A percentile compares a stretch with the other conserved stretches of the same genome.
phyloP scores from a whole-genome alignment of 2,329 filamentous ascomycete genomes.

The Penicillium frequentans region DNA sequence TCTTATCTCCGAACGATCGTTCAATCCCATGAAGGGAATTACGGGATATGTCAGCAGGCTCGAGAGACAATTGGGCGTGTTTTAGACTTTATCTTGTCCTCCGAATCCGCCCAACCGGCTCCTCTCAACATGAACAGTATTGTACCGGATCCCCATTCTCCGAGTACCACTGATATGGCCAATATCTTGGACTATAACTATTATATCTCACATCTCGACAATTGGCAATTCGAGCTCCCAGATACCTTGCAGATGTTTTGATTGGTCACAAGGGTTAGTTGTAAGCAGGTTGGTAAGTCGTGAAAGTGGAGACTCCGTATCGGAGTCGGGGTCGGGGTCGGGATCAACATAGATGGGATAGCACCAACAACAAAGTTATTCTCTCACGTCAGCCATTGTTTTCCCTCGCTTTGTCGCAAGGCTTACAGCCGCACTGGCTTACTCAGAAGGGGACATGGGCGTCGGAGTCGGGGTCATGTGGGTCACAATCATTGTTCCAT shows the following conservation, averaged over 20 bases:
- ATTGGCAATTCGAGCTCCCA: slow-evolving; percentile 5
- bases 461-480: too few relatives aligned
- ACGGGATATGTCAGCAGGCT: slow-evolving; percentile 21
- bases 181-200: slow-evolving; percentile 1
- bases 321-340: background rate
- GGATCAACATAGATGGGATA: too few relatives aligned
- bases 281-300: too few relatives aligned
- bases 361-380: too few relatives aligned
- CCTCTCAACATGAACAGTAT: background rate
- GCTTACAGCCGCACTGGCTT: too few relatives aligned
- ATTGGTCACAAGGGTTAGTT: background rate
- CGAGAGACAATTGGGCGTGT: slow-evolving; percentile 14
- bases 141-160: background rate
- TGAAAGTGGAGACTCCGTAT: background rate
- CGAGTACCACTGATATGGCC: background rate
- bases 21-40: slow-evolving; percentile 19
- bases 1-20: slow-evolving; percentile 20
- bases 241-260: background rate
- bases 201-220: slow-evolving; percentile 3
- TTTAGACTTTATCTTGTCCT: slow-evolving; percentile 9
- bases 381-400: too few relatives aligned
- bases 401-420: too few relatives aligned
- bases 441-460: too few relatives aligned
- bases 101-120: background rate
- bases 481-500: too few relatives aligned